phyloP scores from a whole-genome alignment of 2,329 filamentous ascomycete genomes.

The Pleurostoma richardsiae region DNA sequence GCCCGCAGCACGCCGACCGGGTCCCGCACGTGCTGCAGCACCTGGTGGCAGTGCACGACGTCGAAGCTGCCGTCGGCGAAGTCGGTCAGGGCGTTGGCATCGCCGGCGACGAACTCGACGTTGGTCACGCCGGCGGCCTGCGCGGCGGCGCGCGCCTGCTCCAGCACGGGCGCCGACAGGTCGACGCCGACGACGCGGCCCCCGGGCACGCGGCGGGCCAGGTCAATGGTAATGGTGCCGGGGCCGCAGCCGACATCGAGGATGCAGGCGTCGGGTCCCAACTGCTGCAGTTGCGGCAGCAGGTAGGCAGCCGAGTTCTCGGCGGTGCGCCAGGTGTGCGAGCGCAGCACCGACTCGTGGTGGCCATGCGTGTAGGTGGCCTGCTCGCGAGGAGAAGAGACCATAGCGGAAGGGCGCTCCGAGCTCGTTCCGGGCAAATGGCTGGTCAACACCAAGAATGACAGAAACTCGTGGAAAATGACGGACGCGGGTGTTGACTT shows the following conservation, averaged over 20 bases:
- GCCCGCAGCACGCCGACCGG: constrained; percentile 44
- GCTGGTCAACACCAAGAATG: too few species aligned
- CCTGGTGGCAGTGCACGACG: constrained; percentile 54
- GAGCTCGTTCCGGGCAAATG: too few species aligned
- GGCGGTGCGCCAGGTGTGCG: constrained; percentile 33
- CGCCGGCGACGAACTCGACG: constrained; percentile 21
- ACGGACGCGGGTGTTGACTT: too few species aligned
- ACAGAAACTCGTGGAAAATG: too few species aligned
- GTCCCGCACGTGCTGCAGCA: constrained; percentile 49
- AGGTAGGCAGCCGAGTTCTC: constrained; percentile 33
- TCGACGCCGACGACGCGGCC: constrained; percentile 31
- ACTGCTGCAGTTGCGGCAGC: constrained; percentile 26
- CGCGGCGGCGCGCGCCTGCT: constrained; percentile 13
- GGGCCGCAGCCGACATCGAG: constrained; percentile 41
- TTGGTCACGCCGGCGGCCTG: constrained; percentile 9
- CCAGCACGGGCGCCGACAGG: constrained; percentile 19
- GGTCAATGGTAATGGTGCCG: constrained; percentile 35
- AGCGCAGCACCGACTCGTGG: constrained; percentile 27
- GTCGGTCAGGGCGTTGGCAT: constrained; percentile 21
- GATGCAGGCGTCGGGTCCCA: constrained; percentile 19
- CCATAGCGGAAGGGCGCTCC: too few species aligned
- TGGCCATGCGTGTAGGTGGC: constrained; percentile 28
- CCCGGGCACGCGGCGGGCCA: constrained; percentile 28
- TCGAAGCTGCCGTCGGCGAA: constrained; percentile 47
- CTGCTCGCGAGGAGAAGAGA: constrained; percentile 9